Evolutionary conservation across 257 asterid species (phyloP).

Genomic region (Voacanga thouarsii): DNA sequence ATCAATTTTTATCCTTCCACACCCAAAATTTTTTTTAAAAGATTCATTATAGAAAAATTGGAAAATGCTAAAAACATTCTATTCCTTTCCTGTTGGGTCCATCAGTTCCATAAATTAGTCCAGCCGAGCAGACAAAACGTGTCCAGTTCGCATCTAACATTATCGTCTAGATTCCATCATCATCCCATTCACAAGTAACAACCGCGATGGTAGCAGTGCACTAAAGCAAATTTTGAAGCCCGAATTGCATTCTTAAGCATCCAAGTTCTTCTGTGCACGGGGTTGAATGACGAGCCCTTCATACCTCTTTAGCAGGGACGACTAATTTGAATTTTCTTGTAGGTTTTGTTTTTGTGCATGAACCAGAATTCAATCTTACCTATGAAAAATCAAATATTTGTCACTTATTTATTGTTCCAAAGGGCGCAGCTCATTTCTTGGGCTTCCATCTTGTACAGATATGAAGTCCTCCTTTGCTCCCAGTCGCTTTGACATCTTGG

Average conservation of each 20-base stretch:
- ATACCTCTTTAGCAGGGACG: not conserved
- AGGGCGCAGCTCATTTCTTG: not conserved
- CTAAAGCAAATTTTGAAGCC: not conserved
- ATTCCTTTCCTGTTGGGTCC: not conserved
- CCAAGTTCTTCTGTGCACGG: not conserved
- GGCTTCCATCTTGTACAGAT: constrained; percentile 13
- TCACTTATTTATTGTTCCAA: not conserved
- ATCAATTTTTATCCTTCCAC: too few relatives aligned
- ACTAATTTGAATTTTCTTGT: not conserved
- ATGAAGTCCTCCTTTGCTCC: constrained; percentile 46
- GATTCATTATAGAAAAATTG: too few relatives aligned
- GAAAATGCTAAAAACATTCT: too few relatives aligned
- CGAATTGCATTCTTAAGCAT: not conserved
- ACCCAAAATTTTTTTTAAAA: too few relatives aligned
- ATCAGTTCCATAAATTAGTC: not conserved
- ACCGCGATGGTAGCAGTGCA: not conserved
- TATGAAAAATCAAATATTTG: not conserved
- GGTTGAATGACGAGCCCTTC: not conserved
- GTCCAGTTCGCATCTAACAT: not conserved
- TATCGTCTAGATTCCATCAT: not conserved
- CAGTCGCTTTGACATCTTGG: constrained; percentile 45
- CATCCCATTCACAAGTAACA: not conserved
- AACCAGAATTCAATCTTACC: not conserved
- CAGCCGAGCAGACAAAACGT: not conserved
- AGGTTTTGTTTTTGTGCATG: not conserved